Percentiles rank a stretch among this genome's conserved stretches.
These are phyloP conservation scores for Calocybe indica DNA, from an alignment of 768 basidiomycete genomes.

Conservation along the genomic window DNA sequence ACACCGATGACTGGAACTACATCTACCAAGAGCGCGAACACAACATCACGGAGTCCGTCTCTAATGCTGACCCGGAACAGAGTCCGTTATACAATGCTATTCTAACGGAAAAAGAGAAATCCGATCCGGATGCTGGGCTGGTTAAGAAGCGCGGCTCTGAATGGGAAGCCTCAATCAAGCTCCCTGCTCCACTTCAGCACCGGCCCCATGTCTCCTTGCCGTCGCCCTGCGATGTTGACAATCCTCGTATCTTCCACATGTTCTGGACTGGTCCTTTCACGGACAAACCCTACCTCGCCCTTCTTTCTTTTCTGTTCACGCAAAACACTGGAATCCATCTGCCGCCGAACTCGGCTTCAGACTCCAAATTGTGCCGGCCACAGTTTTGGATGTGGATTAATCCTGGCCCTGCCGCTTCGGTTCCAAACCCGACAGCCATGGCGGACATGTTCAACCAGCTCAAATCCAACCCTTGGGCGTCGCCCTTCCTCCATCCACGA, in stretches of 20 bases:
- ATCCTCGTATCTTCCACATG: slow-evolving; percentile 86
- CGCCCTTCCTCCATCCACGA: slow-evolving; percentile 84
- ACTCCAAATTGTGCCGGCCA: slow-evolving; percentile 65
- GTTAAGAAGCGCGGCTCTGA: slow-evolving; percentile 49
- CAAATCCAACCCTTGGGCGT: slow-evolving; percentile 81
- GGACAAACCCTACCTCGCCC: slow-evolving; percentile 92
- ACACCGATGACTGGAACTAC: slow-evolving; percentile 73
- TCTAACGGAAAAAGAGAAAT: slow-evolving; percentile 16
- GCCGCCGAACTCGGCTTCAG: slow-evolving; percentile 24
- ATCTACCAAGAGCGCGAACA: slow-evolving; percentile 59
- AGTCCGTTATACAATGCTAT: slow-evolving; percentile 16
- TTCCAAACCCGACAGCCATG: slow-evolving; percentile 74
- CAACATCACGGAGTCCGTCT: slow-evolving; percentile 19
- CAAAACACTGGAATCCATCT: slow-evolving; percentile 84
- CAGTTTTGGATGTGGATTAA: slow-evolving; percentile 98
- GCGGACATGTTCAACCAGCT: slow-evolving; percentile 80
- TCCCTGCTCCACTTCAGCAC: slow-evolving; percentile 42
- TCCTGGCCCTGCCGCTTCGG: slow-evolving; percentile 81
- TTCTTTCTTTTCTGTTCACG: slow-evolving; percentile 88
- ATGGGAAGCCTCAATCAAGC: slow-evolving; percentile 49
- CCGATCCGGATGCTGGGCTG: slow-evolving; percentile 50
- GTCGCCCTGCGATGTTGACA: slow-evolving; percentile 62
- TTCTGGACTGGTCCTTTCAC: slow-evolving; percentile 98
- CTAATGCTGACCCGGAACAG: slow-evolving; percentile 13
- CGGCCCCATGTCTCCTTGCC: slow-evolving; percentile 33